Conservation (phyloP, 1,284 basidiomycete genomes). For the Abortiporus biennis region DNA sequence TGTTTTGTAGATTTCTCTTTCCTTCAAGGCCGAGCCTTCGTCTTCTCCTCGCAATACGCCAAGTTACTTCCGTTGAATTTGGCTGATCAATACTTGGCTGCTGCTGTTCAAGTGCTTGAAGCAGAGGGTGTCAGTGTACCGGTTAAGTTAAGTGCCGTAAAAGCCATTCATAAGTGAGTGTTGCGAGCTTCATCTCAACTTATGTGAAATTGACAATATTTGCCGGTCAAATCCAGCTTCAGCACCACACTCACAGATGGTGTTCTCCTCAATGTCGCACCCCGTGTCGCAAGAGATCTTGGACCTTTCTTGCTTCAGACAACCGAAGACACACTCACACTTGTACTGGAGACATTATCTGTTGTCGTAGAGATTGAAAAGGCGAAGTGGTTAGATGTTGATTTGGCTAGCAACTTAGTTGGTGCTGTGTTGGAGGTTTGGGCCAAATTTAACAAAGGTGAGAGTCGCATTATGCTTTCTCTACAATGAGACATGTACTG, state of each 20-base stretch:
- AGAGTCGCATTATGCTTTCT: neutral
- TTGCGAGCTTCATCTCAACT: neutral
- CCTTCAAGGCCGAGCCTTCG: conserved; percentile 90
- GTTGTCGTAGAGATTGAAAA: conserved; percentile 74
- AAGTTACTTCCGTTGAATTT: conserved; percentile 66
- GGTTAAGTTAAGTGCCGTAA: conserved; percentile 91
- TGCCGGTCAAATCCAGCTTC: conserved; percentile 42
- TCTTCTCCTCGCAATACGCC: conserved; percentile 90
- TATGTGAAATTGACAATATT: conserved; percentile 2
- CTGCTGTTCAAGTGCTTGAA: conserved; percentile 84
- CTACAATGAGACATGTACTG: neutral
- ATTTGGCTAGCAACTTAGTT: conserved; percentile 61
- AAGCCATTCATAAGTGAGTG: conserved; percentile 82
- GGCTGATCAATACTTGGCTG: conserved; percentile 80
- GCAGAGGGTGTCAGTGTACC: conserved; percentile 64
- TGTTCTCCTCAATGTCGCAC: conserved; percentile 58
- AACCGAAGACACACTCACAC: conserved; percentile 85
- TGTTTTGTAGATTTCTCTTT: conserved; percentile 67
- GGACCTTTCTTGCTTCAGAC: conserved; percentile 79
- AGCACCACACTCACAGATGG: conserved; percentile 56
- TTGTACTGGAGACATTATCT: conserved; percentile 83
- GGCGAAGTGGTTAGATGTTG: conserved; percentile 61
- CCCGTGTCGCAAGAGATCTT: conserved; percentile 76
- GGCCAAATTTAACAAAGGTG: conserved; percentile 80
- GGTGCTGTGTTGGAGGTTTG: conserved; percentile 71